Evolutionary conservation across 2,329 filamentous ascomycete genomes (phyloP).

Genomic region (Phaeophleospora eucalypticola): DNA sequence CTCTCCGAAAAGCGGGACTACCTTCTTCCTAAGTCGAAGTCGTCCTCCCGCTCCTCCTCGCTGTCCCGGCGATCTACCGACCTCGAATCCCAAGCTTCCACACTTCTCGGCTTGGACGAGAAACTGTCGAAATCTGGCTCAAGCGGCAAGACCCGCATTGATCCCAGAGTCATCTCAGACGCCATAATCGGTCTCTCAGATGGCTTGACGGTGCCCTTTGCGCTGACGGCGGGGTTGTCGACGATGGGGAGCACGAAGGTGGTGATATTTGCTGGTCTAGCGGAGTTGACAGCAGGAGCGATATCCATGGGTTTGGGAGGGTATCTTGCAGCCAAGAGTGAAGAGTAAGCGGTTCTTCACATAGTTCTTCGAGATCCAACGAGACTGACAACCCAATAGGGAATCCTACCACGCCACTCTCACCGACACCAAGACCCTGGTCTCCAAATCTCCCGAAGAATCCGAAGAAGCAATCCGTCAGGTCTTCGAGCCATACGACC

Average conservation of each 20-base stretch:
- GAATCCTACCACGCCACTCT: constrained; percentile 45
- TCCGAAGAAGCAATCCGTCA: constrained; percentile 39
- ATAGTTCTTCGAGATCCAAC: background rate
- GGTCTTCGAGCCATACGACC: constrained; percentile 39
- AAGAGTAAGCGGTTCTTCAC: constrained; percentile 40
- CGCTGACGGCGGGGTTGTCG: constrained; percentile 38
- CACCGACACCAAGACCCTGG: constrained; percentile 38
- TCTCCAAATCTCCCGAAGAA: constrained; percentile 35
- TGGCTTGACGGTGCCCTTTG: constrained; percentile 41
- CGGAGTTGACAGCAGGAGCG: constrained; percentile 38
- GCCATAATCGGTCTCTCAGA: constrained; percentile 41
- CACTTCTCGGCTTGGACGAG: constrained; percentile 9
- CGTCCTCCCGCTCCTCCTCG: constrained; percentile 1
- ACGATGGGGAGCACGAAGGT: constrained; percentile 36
- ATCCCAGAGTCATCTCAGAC: constrained; percentile 42
- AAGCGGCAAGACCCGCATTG: constrained; percentile 6
- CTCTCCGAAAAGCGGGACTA: background rate
- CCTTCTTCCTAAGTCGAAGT: background rate
- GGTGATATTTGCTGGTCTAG: constrained; percentile 39
- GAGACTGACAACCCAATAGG: constrained; percentile 23
- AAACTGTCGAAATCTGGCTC: constrained; percentile 2
- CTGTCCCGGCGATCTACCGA: constrained; percentile 10
- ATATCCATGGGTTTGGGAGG: constrained; percentile 42
- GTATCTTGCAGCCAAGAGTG: constrained; percentile 45
- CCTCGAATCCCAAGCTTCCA: constrained; percentile 20